These are phyloP conservation scores for Neltuma alba DNA, from an alignment of 306 rosid genomes.

Conservation along the genomic window DNA sequence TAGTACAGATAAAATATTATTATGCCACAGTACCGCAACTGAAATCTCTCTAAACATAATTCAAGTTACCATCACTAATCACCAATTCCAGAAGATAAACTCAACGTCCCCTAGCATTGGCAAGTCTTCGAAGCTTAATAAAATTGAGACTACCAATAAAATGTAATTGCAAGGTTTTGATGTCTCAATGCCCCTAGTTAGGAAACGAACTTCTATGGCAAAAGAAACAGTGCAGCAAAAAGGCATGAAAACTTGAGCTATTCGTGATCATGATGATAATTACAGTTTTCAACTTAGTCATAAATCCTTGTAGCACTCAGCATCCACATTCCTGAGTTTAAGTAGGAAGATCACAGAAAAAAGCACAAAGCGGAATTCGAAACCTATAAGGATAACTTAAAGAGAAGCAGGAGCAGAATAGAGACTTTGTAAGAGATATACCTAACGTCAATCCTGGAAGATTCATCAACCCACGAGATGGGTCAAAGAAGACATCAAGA, in stretches of 20 bases:
- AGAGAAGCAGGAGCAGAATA: slow-evolving; percentile 19
- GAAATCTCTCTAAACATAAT: neutral
- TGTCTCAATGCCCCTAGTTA: neutral
- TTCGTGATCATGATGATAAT: slow-evolving; percentile 4
- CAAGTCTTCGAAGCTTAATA: neutral
- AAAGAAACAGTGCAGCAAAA: neutral
- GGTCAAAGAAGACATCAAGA: slow-evolving; percentile 96
- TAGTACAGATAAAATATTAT: neutral
- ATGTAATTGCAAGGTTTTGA: slow-evolving; percentile 8
- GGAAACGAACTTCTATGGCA: slow-evolving; percentile 3
- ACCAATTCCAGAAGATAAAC: neutral
- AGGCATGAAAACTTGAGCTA: slow-evolving; percentile 12
- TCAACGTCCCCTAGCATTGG: neutral
- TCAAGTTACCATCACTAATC: neutral
- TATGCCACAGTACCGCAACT: neutral
- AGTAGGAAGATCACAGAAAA: slow-evolving; percentile 1
- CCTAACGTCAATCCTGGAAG: slow-evolving; percentile 92
- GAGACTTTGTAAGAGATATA: slow-evolving; percentile 38
- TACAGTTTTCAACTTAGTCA: neutral
- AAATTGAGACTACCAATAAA: neutral
- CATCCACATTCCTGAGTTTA: neutral
- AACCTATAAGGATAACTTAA: slow-evolving; percentile 1
- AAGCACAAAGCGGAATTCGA: slow-evolving; percentile 3
- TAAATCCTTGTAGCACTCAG: neutral
- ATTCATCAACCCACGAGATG: slow-evolving; percentile 72